Base-by-base conservation (phyloP, 805 yeast species). In the Peterozyma toletana region DNA sequence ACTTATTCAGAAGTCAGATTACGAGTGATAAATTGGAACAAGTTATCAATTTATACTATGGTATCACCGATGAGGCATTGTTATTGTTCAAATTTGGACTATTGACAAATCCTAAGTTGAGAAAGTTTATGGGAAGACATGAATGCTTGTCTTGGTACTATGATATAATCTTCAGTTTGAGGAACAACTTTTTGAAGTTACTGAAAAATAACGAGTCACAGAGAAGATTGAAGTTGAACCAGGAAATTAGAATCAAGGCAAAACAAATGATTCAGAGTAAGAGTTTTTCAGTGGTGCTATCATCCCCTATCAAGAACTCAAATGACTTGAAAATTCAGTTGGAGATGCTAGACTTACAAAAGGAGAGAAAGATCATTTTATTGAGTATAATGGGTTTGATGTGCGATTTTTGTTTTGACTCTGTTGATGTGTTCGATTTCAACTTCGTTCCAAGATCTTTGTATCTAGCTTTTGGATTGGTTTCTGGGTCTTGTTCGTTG, bases 61-160 rank as follows among this genome's bases (percentile, higher is more conserved):
- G 82, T 6, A 55, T 80, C 34, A 74, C 75, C 53, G 91, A 84
- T 59, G 91, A 84, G 59, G 57, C 78, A 16, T 63, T 73, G 30
- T 62, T 83, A 14, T 60, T 82, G 31, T 77, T 67, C 62, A 80
- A 80, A 53, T 50, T 80, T 21, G 71, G 74, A n/a, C 54, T 77
- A 2, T 57, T 75, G 31, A 56, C 64, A 5, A 69, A 71, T 43
- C 50, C 64, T 2, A 47, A 62, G 5, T 54, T 66, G 35, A 65
- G 66, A 40, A 45, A 55, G 11, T 50, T 73, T 41, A 78, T 76
- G 5, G 59, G 63, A 3, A 68, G 70, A 53, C 87, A 84, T 56
- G 87, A 80, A 58, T 67, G 80, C 2, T 63, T 75, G 34, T 78
- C 86, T 0, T 83, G 91, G 90, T 80, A 79, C 62, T 70, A 70